These are phyloP conservation scores for Sicyos baderoa DNA, from an alignment of 306 rosid species.

Conservation along the genomic window DNA sequence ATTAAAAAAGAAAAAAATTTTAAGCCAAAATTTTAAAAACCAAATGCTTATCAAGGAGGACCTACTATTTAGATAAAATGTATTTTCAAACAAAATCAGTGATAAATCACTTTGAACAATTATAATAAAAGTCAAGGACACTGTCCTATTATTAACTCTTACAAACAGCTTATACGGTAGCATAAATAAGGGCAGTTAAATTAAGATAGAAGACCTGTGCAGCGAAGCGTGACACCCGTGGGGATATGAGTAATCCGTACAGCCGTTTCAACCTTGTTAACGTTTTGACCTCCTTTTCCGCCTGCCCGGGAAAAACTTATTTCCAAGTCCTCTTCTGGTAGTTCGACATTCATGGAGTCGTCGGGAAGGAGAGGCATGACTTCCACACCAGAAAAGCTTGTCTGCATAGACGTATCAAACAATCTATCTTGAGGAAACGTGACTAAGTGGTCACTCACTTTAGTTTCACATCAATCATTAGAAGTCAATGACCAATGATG, in stretches of 20 bases:
- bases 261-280: conserved; percentile 93
- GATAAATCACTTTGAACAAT: neutral
- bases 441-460: neutral
- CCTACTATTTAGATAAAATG: neutral
- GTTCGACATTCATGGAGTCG: conserved; percentile 69
- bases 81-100: neutral
- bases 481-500: neutral
- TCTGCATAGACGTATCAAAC: conserved; percentile 37
- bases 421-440: neutral
- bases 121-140: neutral
- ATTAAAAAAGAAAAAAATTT: too few species aligned
- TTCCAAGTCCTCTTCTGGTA: conserved; percentile 93
- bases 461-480: neutral
- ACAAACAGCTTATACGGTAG: neutral
- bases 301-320: conserved; percentile 88
- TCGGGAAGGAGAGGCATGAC: conserved; percentile 96
- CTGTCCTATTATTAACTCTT: neutral
- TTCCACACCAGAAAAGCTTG: conserved; percentile 95
- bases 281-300: conserved; percentile 97
- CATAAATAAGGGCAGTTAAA: neutral
- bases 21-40: too few species aligned
- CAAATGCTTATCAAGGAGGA: too few species aligned
- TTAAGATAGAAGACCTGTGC: conserved; percentile 55
- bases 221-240: conserved; percentile 87
- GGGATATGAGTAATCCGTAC: conserved; percentile 96